A percentile compares a stretch with the other conserved stretches of the same genome.
These are phyloP conservation scores for Raphanus raphanistrum DNA, from an alignment of 345 rosid genomes.

Conservation along the genomic window DNA sequence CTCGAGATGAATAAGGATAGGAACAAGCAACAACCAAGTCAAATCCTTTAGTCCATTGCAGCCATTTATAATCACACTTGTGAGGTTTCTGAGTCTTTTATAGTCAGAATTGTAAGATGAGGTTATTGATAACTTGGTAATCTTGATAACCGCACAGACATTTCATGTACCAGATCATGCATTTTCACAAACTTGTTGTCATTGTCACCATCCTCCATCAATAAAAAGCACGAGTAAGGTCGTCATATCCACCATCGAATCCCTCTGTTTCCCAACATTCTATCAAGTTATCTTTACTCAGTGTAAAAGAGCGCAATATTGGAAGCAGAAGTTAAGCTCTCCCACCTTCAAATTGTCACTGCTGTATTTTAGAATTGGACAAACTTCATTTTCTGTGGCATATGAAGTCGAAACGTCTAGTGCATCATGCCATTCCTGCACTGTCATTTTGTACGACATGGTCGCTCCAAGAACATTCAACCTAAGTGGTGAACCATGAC, in stretches of 20 bases:
- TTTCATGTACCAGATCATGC: not conserved
- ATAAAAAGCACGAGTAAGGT: not conserved
- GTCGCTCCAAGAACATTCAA: too few species aligned
- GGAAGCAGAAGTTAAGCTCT: not conserved
- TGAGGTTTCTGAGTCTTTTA: too few species aligned
- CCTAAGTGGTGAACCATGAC: too few species aligned
- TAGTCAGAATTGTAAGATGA: too few species aligned
- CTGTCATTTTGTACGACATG: too few species aligned
- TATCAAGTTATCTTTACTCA: not conserved
- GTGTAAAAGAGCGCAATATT: not conserved
- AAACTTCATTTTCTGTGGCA: slow-evolving; percentile 34
- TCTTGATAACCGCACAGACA: too few species aligned
- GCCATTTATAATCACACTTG: too few species aligned
- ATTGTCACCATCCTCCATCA: too few species aligned
- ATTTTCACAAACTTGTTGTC: too few species aligned
- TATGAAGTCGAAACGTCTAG: slow-evolving; percentile 31
- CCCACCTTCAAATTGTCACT: not conserved
- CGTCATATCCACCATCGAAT: not conserved
- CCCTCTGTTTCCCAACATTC: not conserved
- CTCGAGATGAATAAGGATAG: slow-evolving; percentile 4
- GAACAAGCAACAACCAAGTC: slow-evolving; percentile 23
- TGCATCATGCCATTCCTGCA: slow-evolving; percentile 39
- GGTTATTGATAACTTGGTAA: too few species aligned
- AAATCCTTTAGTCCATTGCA: slow-evolving; percentile 8
- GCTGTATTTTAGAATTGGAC: not conserved